Evolutionary conservation across 257 asterid species (phyloP), one percentile per base, ranked within the genome.

Genomic region (Lavandula angustifolia): DNA sequence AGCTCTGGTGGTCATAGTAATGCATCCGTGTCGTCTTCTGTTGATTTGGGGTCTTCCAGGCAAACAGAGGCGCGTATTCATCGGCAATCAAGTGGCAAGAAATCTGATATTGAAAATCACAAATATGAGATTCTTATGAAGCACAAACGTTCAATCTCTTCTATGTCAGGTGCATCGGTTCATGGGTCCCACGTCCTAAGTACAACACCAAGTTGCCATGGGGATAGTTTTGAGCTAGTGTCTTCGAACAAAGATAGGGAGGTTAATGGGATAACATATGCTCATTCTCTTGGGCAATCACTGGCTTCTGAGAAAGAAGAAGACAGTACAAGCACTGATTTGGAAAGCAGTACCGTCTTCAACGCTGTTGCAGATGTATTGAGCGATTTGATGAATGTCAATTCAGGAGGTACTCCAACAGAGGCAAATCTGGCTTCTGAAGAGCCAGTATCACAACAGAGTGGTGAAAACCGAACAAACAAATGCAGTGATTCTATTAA

Each of bases 21-120:
- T 78, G 82, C 81, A 53, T 90, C 96, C 5, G 76, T 85, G 5
- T 87, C 96, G 41, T 90, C 99, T 59, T 94, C 97, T 60, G 62
- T 80, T 71, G 99, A 94, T 79, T 73, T 90, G 70, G 92, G 92
- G 27, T 80, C 89, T 42, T 74, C 78, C 43, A 86, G 76, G 59
- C 92, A 80, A 62, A 54, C 62, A 9, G 96, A 89, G 72, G 34
- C 74, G 18, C 83, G 84, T 10, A 41, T 76, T 55, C 95, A 77
- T 59, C 80, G 88, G 70, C 96, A 84, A 76, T 33, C 69, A 62
- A 85, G 94, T 81, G 86, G 94, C 68, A 74, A 75, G 52, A 94
- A 81, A 66, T 76, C 83, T 40, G 98, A 92, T 54, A 47, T 50
- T 18, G 98, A 85, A 69, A 88, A 67, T 75, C 80, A 81, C 75